Evolutionary conservation across 1,139 yeast genomes (phyloP).

Genomic region (Saccharomyces pastorianus): DNA sequence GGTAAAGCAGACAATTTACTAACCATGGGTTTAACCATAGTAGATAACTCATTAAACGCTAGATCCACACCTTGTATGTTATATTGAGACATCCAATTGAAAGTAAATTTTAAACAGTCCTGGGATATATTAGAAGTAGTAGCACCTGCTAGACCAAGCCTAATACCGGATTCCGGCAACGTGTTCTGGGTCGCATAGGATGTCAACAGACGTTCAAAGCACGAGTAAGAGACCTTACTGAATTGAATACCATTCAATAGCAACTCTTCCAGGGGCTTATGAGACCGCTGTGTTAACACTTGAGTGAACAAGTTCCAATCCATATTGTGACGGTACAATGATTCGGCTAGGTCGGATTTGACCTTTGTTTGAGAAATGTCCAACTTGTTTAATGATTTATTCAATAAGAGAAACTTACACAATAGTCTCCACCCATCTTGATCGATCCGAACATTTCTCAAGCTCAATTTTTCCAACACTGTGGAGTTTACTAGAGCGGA

Average conservation of each 20-base stretch:
- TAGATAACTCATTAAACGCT: conserved; percentile 67
- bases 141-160: conserved; percentile 5
- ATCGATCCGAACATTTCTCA: conserved; percentile 72
- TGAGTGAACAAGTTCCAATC: conserved; percentile 71
- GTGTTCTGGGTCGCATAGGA: conserved; percentile 28
- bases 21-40: conserved; percentile 40
- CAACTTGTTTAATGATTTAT: conserved; percentile 51
- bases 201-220: conserved; percentile 44
- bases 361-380: conserved; percentile 72
- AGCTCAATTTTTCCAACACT: conserved; percentile 58
- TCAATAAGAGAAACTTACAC: conserved; percentile 61
- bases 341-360: conserved; percentile 45
- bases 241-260: conserved; percentile 73
- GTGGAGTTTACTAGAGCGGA: conserved; percentile 52
- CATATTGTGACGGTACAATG: conserved; percentile 51
- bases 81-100: conserved; percentile 54
- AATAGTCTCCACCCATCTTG: conserved; percentile 63
- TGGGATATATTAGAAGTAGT: conserved; percentile 36
- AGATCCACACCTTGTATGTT: conserved; percentile 73
- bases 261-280: conserved; percentile 54
- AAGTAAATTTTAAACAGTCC: conserved; percentile 48
- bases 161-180: conserved; percentile 5
- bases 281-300: conserved; percentile 52
- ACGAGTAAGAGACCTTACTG: conserved; percentile 30
- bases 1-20: conserved; percentile 23